Conservation (phyloP, 2,329 filamentous ascomycete genomes). For the Epichloe typhina region DNA sequence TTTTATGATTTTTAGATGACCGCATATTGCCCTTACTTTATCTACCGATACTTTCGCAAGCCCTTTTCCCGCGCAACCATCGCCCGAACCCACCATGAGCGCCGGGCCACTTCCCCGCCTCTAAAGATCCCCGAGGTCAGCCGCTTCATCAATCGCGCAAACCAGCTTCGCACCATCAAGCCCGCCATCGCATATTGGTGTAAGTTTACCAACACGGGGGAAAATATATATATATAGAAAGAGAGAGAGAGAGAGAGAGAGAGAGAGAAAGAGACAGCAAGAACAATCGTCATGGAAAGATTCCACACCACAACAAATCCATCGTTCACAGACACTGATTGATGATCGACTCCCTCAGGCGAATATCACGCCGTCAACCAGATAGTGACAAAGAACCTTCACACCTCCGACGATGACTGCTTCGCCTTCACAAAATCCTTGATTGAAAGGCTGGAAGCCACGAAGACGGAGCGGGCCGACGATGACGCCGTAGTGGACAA, state of each 20-base stretch:
- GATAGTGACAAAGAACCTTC: conserved; percentile 69
- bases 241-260: background rate
- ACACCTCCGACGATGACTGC: conserved; percentile 65
- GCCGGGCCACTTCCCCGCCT: conserved; percentile 32
- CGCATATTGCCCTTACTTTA: background rate
- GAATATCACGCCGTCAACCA: conserved; percentile 90
- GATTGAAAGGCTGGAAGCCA: conserved; percentile 76
- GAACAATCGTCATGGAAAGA: too few relatives aligned
- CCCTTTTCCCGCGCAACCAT: background rate
- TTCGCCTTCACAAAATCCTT: conserved; percentile 67
- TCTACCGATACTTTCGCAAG: too few relatives aligned
- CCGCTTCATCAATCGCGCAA: conserved; percentile 71
- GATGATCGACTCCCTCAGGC: conserved; percentile 33
- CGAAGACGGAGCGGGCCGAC: conserved; percentile 47
- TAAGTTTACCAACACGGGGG: conserved; percentile 32
- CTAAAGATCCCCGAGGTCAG: conserved; percentile 72
- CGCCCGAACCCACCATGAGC: conserved; percentile 37
- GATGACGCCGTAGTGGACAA: conserved; percentile 84
- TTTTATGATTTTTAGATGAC: too few relatives aligned
- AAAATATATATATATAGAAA: too few relatives aligned
- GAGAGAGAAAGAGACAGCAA: background rate
- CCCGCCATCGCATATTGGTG: conserved; percentile 93
- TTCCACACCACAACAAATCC: background rate
- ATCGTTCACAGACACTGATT: background rate
- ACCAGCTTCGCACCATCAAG: conserved; percentile 71